Conservation (phyloP, 805 yeast genomes). For the Monosporozyma yasuniensis region DNA sequence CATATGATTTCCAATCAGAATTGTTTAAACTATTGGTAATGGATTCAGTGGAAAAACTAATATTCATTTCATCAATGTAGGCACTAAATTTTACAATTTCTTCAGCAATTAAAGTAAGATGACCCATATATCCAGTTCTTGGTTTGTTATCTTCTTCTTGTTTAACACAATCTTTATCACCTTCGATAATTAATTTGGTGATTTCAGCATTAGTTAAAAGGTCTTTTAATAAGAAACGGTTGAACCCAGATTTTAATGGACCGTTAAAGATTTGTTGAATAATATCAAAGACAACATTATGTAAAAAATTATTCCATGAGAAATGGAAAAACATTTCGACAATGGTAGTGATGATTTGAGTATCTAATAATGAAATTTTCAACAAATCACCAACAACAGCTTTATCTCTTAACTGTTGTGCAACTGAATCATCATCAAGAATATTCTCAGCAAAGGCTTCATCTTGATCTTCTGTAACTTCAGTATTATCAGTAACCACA, state of each 20-base stretch:
- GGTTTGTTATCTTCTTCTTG: slow-evolving; percentile 54
- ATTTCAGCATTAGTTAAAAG: slow-evolving; percentile 51
- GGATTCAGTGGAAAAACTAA: slow-evolving; percentile 20
- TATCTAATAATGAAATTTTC: slow-evolving; percentile 60
- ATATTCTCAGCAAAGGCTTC: slow-evolving; percentile 5
- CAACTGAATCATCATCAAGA: slow-evolving; percentile 11
- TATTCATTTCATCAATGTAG: slow-evolving; percentile 33
- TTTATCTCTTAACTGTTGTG: slow-evolving; percentile 37
- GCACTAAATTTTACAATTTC: slow-evolving; percentile 82
- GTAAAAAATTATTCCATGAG: slow-evolving; percentile 81
- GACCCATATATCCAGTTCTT: slow-evolving; percentile 95
- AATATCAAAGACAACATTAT: slow-evolving; percentile 76
- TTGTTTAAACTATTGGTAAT: slow-evolving; percentile 23
- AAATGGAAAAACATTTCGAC: slow-evolving; percentile 60
- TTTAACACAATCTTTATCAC: slow-evolving; percentile 50
- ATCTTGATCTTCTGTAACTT: slow-evolving; percentile 22
- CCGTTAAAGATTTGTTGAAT: slow-evolving; percentile 79
- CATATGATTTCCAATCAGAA: slow-evolving; percentile 66
- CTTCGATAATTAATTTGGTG: slow-evolving; percentile 55
- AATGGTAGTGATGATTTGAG: slow-evolving; percentile 49
- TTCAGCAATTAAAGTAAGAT: slow-evolving; percentile 83
- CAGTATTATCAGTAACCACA: slow-evolving; percentile 3
- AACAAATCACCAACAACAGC: slow-evolving; percentile 66
- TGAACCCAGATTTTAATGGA: slow-evolving; percentile 60
- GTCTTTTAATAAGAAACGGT: slow-evolving; percentile 52